Percentiles rank a stretch among this genome's conserved stretches.
Conservation (phyloP, 164 flowering plant species). For the Vitis rupestris region DNA sequence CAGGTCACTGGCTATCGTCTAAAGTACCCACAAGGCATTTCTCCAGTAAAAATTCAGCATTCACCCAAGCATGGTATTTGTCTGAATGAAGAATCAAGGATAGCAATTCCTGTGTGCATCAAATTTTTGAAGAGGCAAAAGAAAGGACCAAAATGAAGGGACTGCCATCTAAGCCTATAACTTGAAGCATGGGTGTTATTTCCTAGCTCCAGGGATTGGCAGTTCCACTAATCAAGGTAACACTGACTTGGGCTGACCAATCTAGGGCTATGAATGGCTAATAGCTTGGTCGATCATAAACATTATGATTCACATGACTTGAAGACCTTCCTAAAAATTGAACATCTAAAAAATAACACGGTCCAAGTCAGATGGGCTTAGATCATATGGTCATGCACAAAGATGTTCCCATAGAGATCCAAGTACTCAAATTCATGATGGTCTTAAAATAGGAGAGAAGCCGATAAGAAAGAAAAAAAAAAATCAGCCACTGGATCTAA, state of each 20-base stretch:
- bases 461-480: too few relatives aligned
- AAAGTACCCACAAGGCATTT: slow-evolving; percentile 85
- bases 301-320: neutral
- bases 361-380: neutral
- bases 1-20: slow-evolving; percentile 46
- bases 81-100: slow-evolving; percentile 51
- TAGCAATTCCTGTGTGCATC: slow-evolving; percentile 1
- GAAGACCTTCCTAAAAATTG: neutral
- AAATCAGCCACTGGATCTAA: too few relatives aligned
- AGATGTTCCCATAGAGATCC: neutral
- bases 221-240: too few relatives aligned
- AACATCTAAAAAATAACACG: neutral
- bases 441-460: neutral
- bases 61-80: slow-evolving; percentile 99
- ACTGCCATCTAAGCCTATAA: neutral
- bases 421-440: neutral
- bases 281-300: too few relatives aligned
- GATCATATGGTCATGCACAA: neutral
- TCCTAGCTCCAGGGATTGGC: too few relatives aligned
- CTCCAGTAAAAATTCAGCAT: slow-evolving; percentile 85
- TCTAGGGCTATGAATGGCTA: too few relatives aligned
- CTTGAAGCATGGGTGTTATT: neutral
- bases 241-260: neutral
- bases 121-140: neutral
- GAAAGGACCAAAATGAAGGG: neutral